These are phyloP conservation scores for Scenedesmus sp. DNA, from an alignment of 163 green algal genomes.

Conservation along the genomic window DNA sequence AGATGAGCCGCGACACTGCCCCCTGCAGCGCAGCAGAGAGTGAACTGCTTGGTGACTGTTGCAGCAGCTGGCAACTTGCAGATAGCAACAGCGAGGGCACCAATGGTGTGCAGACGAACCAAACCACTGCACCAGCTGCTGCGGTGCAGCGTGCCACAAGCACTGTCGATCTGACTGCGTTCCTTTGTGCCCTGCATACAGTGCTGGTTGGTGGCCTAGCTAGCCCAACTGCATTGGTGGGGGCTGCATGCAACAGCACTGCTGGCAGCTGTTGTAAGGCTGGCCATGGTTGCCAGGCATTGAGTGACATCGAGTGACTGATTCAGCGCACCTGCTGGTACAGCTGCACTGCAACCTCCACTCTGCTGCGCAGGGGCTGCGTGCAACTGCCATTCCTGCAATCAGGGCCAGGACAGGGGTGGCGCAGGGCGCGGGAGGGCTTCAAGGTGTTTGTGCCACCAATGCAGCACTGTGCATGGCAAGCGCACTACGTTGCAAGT, in stretches of 20 bases:
- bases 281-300: background rate
- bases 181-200: no score
- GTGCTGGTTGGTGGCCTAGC: no score
- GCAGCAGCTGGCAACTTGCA: background rate
- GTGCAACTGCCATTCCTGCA: slow-evolving; percentile 59
- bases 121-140: no score
- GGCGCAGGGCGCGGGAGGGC: background rate
- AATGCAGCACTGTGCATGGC: background rate
- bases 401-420: background rate
- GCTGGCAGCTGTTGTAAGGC: no score
- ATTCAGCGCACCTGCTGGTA: slow-evolving; percentile 45
- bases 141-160: no score
- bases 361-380: slow-evolving; percentile 46
- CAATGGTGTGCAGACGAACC: background rate
- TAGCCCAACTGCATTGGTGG: no score
- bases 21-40: slow-evolving; percentile 4
- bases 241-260: background rate
- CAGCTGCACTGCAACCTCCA: slow-evolving; percentile 45
- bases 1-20: slow-evolving; percentile 31
- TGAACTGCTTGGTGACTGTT: background rate
- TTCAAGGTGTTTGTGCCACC: background rate
- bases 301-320: background rate
- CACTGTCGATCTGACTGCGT: no score
- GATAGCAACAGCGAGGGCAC: no score
- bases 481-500: background rate